These are phyloP conservation scores for Rutidosis leptorrhynchoides DNA, from an alignment of 129 eudicot species.

Conservation along the genomic window DNA sequence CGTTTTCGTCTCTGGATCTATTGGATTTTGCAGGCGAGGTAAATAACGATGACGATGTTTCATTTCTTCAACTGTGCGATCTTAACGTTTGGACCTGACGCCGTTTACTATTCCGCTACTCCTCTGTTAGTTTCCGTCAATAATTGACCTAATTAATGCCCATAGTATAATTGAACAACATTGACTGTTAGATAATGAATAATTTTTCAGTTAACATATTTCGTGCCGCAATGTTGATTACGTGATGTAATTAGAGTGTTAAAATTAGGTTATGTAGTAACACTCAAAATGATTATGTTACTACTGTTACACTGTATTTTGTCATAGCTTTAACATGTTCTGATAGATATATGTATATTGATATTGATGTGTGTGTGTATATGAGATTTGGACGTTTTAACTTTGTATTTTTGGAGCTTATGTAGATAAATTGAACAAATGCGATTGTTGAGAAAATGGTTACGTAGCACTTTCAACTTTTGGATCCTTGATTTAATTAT, in stretches of 20 bases:
- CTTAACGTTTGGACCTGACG: conserved; percentile 94
- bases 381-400: no score
- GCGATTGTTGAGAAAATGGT: neutral
- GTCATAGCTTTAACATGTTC: no score
- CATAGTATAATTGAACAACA: neutral
- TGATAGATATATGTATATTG: no score
- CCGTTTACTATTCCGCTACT: conserved; percentile 96
- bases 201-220: neutral
- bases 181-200: neutral
- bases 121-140: conserved; percentile 57
- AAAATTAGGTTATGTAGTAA: neutral
- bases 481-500: neutral
- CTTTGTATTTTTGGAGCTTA: no score
- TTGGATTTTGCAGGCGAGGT: conserved; percentile 19
- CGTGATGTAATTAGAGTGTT: neutral
- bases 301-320: no score
- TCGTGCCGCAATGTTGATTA: neutral
- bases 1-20: conserved; percentile 28
- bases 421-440: no score
- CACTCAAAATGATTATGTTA: neutral
- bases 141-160: conserved; percentile 10
- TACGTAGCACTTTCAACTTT: neutral
- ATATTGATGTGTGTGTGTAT: no score
- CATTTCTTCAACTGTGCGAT: conserved; percentile 98
- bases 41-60: conserved; percentile 73